phyloP scores from a whole-genome alignment of 164 flowering plant genomes.

The Piper betle region DNA sequence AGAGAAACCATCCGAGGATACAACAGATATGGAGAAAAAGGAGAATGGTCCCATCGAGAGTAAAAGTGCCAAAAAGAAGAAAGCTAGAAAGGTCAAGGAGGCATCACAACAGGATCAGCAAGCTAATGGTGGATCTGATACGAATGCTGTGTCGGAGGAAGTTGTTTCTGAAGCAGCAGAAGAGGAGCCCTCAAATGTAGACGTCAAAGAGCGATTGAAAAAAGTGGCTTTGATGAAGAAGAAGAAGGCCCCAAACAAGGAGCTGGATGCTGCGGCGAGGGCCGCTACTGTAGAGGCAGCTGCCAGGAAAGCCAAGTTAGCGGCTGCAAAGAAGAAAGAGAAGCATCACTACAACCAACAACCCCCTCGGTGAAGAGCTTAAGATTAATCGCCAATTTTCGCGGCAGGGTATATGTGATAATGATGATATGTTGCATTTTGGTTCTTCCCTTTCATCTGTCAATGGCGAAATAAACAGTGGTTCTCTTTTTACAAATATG shows the following conservation, averaged over 20 bases:
- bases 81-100: conserved; percentile 68
- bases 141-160: conserved; percentile 12
- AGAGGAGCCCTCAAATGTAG: conserved; percentile 26
- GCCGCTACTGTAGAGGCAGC: conserved; percentile 82
- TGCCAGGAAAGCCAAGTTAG: conserved; percentile 68
- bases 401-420: background rate
- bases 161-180: conserved; percentile 21
- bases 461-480: conserved; percentile 6
- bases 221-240: conserved; percentile 62
- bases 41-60: conserved; percentile 40
- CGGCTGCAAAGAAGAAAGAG: conserved; percentile 97
- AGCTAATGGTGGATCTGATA: conserved; percentile 21
- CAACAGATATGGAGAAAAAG: conserved; percentile 40
- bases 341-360: conserved; percentile 76
- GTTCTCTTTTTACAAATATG: conserved; percentile 3
- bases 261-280: conserved; percentile 75
- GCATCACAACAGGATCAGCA: conserved; percentile 24
- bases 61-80: conserved; percentile 78
- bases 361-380: conserved; percentile 31
- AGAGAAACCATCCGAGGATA: conserved; percentile 36
- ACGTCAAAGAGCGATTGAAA: conserved; percentile 76
- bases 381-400: background rate
- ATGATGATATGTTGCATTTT: background rate
- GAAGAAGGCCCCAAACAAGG: conserved; percentile 69
- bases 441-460: conserved; percentile 2